phyloP scores from a whole-genome alignment of 768 basidiomycete genomes.

The Boletus reticulatus region DNA sequence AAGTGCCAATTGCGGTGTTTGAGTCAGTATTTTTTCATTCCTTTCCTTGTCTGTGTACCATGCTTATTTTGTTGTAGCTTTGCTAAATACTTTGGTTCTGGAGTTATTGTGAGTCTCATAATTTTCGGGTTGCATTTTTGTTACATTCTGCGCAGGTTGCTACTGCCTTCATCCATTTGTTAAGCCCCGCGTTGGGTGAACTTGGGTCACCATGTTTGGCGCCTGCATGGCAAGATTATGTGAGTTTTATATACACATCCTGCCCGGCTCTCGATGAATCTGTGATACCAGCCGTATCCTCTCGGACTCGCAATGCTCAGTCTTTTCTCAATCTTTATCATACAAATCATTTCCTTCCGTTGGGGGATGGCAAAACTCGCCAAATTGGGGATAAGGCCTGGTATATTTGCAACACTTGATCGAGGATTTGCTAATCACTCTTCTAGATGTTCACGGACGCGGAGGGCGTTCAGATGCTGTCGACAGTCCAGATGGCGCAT shows the following conservation, averaged over 20 bases:
- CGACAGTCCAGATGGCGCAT: slow-evolving; percentile 60
- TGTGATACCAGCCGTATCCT: slow-evolving; percentile 64
- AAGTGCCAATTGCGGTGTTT: slow-evolving; percentile 42
- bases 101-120: slow-evolving; percentile 64
- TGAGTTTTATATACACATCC: slow-evolving; percentile 33
- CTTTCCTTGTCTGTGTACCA: neutral
- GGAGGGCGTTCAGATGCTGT: slow-evolving; percentile 55
- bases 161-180: slow-evolving; percentile 84
- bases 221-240: slow-evolving; percentile 71
- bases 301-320: slow-evolving; percentile 78
- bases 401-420: slow-evolving; percentile 32
- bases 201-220: slow-evolving; percentile 69
- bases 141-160: slow-evolving; percentile 56
- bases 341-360: slow-evolving; percentile 85
- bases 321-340: slow-evolving; percentile 80
- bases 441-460: slow-evolving; percentile 67
- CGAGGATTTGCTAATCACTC: neutral
- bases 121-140: neutral
- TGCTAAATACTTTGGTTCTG: slow-evolving; percentile 89
- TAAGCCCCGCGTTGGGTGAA: slow-evolving; percentile 71
- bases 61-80: slow-evolving; percentile 45
- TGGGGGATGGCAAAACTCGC: slow-evolving; percentile 75
- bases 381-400: slow-evolving; percentile 60
- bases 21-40: slow-evolving; percentile 48
- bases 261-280: neutral